Evolutionary conservation across 164 flowering plant species (phyloP).

Genomic region (Aristolochia fimbriata): DNA sequence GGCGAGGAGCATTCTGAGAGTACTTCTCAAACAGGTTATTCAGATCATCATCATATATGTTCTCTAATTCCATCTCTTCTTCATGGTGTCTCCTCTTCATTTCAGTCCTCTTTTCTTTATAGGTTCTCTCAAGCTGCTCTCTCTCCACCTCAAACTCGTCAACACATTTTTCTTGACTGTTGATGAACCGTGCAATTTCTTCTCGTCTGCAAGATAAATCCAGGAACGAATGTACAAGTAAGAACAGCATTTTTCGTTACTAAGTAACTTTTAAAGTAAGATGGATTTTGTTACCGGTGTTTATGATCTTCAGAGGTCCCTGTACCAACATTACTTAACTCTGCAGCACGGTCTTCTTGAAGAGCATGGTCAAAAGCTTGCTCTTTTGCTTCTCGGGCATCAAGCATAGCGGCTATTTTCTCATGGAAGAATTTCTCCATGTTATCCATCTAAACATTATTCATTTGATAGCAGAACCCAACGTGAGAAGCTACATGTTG

Average conservation of each 20-base stretch:
- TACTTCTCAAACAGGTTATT: slow-evolving; percentile 42
- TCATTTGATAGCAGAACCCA: background rate
- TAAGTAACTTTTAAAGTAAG: background rate
- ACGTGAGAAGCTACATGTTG: background rate
- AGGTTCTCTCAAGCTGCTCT: slow-evolving; percentile 32
- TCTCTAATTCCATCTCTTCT: slow-evolving; percentile 47
- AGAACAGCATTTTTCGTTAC: background rate
- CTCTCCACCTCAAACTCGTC: slow-evolving; percentile 45
- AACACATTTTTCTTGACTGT: slow-evolving; percentile 43
- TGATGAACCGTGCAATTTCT: slow-evolving; percentile 29
- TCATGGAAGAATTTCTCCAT: slow-evolving; percentile 70
- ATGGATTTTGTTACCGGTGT: slow-evolving; percentile 28
- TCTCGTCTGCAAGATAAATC: slow-evolving; percentile 23
- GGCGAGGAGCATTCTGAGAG: slow-evolving; percentile 14
- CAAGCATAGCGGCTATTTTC: slow-evolving; percentile 35
- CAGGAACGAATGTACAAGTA: too few species aligned
- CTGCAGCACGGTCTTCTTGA: slow-evolving; percentile 46
- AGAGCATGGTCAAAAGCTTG: slow-evolving; percentile 49
- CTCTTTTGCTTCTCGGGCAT: slow-evolving; percentile 42
- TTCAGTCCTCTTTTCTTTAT: slow-evolving; percentile 32
- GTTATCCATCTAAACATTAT: slow-evolving; percentile 46
- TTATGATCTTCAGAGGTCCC: slow-evolving; percentile 27
- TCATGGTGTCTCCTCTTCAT: slow-evolving; percentile 38
- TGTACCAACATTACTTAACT: slow-evolving; percentile 23
- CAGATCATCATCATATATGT: slow-evolving; percentile 32